Base-by-base conservation (phyloP, 75 land plant genomes). In the Larix kaempferi region DNA sequence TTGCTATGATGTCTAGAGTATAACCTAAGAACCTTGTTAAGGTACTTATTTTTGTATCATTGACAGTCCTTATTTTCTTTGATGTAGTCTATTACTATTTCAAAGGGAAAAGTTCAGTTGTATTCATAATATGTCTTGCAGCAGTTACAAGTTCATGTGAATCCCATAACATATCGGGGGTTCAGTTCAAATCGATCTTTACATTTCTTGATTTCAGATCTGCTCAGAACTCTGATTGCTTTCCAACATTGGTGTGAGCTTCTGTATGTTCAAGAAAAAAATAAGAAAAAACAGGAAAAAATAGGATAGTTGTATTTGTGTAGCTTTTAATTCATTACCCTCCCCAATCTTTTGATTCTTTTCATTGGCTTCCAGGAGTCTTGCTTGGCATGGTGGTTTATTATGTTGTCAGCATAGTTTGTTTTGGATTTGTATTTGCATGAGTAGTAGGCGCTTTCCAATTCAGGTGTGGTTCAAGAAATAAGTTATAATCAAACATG, bases 21-120 rank as follows among this genome's bases (percentile, higher is more conserved):
- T 81, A 85, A 65, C 92, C 90, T 80, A 85, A 90, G 57, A 92
- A 92, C 69, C 88, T 92, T 78, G 94, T 92, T 6, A 90, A 92
- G 90, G 94, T 90, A 60, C 63, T 33, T 41, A 8, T 71, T 39
- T 17, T 14, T 12, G 0, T 39, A 37, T 35, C 17, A 39, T 17
- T 56, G 54, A 25, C 7, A 19, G 27, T 75, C 33, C 49, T 54
- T 75, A 14, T 74, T 69, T 69, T 69, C n/a, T 44, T 41, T 69
- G 10, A 49, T 49, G 11, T 49, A 49, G 54, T 49, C 54, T 49
- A 49, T 49, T 49, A 12, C 54, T 49, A 11, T 49, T 49, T 10
- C 54, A 49, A 49, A 49, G 11, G 54, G 54, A 49, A 49, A 49
- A 49, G 54, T 49, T 49, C 12, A 49, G 54, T 49, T 49, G 54